Conservation (phyloP, 495 filamentous ascomycete species). For the Xylaria grammica region DNA sequence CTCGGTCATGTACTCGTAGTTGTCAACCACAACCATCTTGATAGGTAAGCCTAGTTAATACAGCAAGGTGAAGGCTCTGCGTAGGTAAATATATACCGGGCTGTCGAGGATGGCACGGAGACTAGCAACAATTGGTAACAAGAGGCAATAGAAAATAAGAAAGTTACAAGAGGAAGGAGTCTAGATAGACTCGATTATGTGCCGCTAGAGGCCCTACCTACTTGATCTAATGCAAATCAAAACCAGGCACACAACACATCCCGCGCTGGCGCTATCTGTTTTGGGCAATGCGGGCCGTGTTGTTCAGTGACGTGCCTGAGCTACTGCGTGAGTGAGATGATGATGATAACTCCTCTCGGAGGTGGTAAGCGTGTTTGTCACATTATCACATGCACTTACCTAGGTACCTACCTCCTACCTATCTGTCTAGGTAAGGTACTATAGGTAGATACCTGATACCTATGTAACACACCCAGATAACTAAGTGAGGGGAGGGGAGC, state of each 20-base stretch:
- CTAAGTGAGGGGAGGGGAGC: not conserved
- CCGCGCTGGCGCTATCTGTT: slow-evolving; percentile 9
- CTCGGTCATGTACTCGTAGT: slow-evolving; percentile 79
- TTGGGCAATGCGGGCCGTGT: slow-evolving; percentile 7
- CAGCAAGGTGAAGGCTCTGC: not conserved
- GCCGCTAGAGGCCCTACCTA: slow-evolving; percentile 2
- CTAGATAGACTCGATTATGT: slow-evolving; percentile 4
- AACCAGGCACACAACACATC: slow-evolving; percentile 17
- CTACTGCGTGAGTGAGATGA: too few relatives aligned
- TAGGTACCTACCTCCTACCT: not conserved
- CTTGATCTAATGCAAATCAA: slow-evolving; percentile 16
- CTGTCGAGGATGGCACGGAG: not conserved
- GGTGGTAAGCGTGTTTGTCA: too few relatives aligned
- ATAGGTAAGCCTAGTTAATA: not conserved
- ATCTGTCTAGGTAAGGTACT: too few relatives aligned
- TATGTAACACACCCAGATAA: too few relatives aligned
- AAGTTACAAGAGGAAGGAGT: not conserved
- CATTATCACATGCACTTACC: not conserved
- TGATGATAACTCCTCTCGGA: not conserved
- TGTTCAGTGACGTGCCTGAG: slow-evolving; percentile 2
- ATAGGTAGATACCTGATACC: too few relatives aligned
- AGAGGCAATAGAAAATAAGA: not conserved
- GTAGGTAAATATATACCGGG: not conserved
- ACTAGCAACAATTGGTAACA: not conserved
- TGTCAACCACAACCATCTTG: slow-evolving; percentile 85